Base-by-base conservation (phyloP, 305 asterid genomes). In the Lippia alba region DNA sequence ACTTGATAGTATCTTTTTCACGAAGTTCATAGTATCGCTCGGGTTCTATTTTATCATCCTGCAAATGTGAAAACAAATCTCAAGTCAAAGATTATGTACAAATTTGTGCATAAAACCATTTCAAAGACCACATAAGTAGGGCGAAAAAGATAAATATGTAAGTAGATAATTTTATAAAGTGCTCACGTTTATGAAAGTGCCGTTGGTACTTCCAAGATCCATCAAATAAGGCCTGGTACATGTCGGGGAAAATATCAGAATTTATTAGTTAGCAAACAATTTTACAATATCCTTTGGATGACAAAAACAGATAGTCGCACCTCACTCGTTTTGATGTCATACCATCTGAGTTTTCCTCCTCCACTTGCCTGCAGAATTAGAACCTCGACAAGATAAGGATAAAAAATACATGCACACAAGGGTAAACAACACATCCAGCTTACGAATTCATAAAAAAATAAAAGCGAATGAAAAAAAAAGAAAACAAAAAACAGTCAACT, bases 201-300 rank as follows among this genome's bases (percentile, higher is more conserved):
- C 94, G 66, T 94, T 94, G 48, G 97, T 94, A 89, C 99, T 94
- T 57, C 97, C 97, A 41, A 94, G 97, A 91, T 94, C 99, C 96
- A 94, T 94, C 64, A 94, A 33, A 66, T 94, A 94, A 56, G 99
- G 96, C 90, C 99, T 94, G 71, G 51, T 55, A 57, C 68, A 71
- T 67, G 61, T 62, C 48, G 80, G 72, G 70, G 53, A 20, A 58
- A 20, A 56, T 59, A 69, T 46, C 73, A 63, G 20, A 65, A 15
- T 55, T 15, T 19, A 74, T 63, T 57, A 75, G 72, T 67, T 56
- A 74, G 12, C 20, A n/a, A 15, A 46, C 40, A 19, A n/a, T 20
- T 45, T 8, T 14, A 45, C 45, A 60, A 20, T 46, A 20, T 34
- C 33, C 32, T 67, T 64, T 11, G 73, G 19, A 53, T 39, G 64